Base-by-base conservation (phyloP, 2,329 filamentous ascomycete species). In the Beauveria sp. region DNA sequence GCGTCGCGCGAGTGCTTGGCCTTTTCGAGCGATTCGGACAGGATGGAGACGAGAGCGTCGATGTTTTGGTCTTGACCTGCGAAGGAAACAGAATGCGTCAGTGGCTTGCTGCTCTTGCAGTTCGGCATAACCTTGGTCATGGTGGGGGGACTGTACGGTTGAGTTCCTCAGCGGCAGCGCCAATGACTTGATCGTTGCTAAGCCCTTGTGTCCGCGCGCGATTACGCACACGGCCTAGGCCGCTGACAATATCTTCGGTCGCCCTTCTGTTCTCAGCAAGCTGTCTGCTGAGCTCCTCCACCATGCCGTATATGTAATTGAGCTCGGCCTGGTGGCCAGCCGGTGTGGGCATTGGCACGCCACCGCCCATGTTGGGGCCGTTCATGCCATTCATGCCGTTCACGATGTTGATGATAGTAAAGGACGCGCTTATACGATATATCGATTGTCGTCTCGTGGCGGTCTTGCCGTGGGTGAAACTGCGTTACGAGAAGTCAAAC, bases 311-410 rank as follows among this genome's bases (percentile, higher is more conserved):
- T 68, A 88, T 86, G 72, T 86, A 84, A 69, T 86, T 86, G 63
- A 88, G 79, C 71, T 88, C 85, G 57, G 84, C 81, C 71, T 88
- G 84, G 70, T 88, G 85, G 53, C 84, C 85, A 20, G 85, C 85
- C n/a, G 85, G 85, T 18, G 83, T 85, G 16, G 85, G 84, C 50
- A 80, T 77, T 53, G 79, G 77, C 61, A 80, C 78, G 63, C 77
- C 77, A 37, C 73, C 74, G 30, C 76, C 72, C 73, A 79, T 75
- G 66, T 75, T 77, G 65, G 70, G 73, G 67, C 78, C 79, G 66
- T 80, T 81, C 68, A 80, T 75, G 63, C 78, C 78, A 69, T 81
- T 81, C 78, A 81, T 81, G 9, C 50, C 51, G 50, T 59, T 50
- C 47, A 58, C 14, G 20, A 24, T 6, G 10, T 22, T n/a, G 7